These are phyloP conservation scores for Cercospora sojina DNA, from an alignment of 2,329 filamentous ascomycete species.

Conservation along the genomic window DNA sequence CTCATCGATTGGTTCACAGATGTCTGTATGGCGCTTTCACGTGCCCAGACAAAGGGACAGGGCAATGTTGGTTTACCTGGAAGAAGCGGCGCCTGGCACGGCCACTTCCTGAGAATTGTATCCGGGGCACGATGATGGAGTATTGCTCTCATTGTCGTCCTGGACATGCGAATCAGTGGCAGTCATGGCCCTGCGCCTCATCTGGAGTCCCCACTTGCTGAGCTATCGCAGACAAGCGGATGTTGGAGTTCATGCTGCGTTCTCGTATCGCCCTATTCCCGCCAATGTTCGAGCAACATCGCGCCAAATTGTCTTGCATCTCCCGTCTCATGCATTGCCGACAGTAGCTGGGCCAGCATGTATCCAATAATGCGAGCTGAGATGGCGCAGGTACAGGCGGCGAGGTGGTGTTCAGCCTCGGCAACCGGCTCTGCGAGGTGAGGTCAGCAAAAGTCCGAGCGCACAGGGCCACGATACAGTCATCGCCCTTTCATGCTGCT, in stretches of 20 bases:
- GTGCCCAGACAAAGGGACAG: neutral
- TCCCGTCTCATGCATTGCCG: neutral
- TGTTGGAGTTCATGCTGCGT: neutral
- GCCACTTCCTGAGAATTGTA: neutral
- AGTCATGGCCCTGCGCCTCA: neutral
- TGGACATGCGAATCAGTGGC: neutral
- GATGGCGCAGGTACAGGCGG: neutral
- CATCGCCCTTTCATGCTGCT: neutral
- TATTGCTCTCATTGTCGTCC: neutral
- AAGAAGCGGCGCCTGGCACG: neutral
- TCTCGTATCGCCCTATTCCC: neutral
- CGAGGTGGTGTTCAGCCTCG: neutral
- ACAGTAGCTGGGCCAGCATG: neutral
- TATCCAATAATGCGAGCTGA: neutral
- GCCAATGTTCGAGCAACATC: neutral
- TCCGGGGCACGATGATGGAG: neutral
- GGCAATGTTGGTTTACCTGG: neutral
- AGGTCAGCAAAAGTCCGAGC: constrained; percentile 4
- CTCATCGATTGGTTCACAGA: neutral
- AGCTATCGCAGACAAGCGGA: neutral
- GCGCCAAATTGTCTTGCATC: neutral
- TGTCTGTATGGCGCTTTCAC: neutral
- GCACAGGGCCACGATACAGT: neutral
- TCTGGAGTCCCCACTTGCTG: neutral
- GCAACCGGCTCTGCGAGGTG: neutral